Evolutionary conservation across 108 stramenopile genomes (phyloP), one percentile per base, ranked within the genome.

Genomic region (Pseudonitzschia delicatissima): DNA sequence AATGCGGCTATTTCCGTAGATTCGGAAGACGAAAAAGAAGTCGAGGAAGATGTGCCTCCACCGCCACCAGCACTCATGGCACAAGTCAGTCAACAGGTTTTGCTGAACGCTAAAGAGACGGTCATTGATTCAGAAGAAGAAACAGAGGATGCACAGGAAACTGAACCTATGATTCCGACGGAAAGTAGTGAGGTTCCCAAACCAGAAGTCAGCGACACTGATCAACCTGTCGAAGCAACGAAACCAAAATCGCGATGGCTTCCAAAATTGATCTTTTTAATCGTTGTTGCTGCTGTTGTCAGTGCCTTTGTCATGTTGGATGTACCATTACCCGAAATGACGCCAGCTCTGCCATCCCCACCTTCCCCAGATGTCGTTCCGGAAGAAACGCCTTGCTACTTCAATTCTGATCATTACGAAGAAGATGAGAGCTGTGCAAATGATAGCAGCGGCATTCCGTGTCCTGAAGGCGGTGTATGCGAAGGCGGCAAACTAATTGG

Each of bases 401-500:
- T 51, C 27, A 28, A 51, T 51, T 6, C 40, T 15, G 40, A 42
- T 1, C 17, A 58, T 12, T 17, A 4, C 26, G 57, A 58, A 58
- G 28, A 3, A 2, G 35, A 58, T 33, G 32, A n/a, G 0, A 34
- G 12, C 21, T 34, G 32, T 28, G 31, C 57, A 12, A 32, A 36
- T 12, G 33, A 0, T n/a, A 39, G 27, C 50, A 51, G 17, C 33
- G 57, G 18, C 33, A 15, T 33, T 9, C 15, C 12, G 4, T 58
- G 57, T n/a, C 57, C 57, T 5, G 18, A 5, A n/a, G 32, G 32
- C 32, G 57, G 31, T 3, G 15, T 36, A 33, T 58, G 57, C 33
- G 33, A 58, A n/a, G 57, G 57, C 6, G 57, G 57, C 5, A 58
- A 58, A 36, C 57, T 58, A 8, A 35, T 36, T 36, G 57, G 27